phyloP scores from a whole-genome alignment of 2,329 filamentous ascomycete species.

The Fusarium irregulare region DNA sequence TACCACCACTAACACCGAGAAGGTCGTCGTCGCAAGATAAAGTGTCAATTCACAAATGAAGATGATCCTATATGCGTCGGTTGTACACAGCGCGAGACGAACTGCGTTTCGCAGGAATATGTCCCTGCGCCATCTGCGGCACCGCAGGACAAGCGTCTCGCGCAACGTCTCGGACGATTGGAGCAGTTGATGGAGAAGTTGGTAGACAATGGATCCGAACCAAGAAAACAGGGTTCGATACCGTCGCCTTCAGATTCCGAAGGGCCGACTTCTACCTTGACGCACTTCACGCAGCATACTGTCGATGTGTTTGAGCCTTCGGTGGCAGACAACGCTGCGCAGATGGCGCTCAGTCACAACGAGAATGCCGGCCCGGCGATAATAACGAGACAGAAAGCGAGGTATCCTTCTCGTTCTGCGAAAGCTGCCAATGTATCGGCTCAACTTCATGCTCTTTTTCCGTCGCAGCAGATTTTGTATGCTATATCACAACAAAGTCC shows the following conservation, averaged over 20 bases:
- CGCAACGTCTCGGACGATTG: slow-evolving; percentile 58
- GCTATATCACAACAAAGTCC: slow-evolving; percentile 42
- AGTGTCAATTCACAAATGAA: slow-evolving; percentile 59
- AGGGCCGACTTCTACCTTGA: neutral
- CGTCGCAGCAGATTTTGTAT: slow-evolving; percentile 36
- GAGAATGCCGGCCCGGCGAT: neutral
- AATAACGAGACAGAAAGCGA: slow-evolving; percentile 1
- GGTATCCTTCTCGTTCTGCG: slow-evolving; percentile 2
- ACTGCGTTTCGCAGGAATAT: slow-evolving; percentile 62
- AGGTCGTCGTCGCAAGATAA: slow-evolving; percentile 62
- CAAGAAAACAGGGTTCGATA: slow-evolving; percentile 7
- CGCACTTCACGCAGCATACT: slow-evolving; percentile 43
- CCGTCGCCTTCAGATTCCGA: slow-evolving; percentile 37
- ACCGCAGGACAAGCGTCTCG: slow-evolving; percentile 53
- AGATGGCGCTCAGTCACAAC: slow-evolving; percentile 24
- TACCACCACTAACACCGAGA: neutral
- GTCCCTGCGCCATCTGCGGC: slow-evolving; percentile 49
- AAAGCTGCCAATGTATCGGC: slow-evolving; percentile 31
- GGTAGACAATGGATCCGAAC: slow-evolving; percentile 49
- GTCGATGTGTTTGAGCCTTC: slow-evolving; percentile 38
- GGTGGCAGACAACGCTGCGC: slow-evolving; percentile 36
- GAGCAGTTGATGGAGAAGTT: slow-evolving; percentile 61
- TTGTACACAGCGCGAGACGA: slow-evolving; percentile 56
- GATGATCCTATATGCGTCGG: slow-evolving; percentile 58
- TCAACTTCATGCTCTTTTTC: slow-evolving; percentile 41